phyloP scores from a whole-genome alignment of 805 yeast genomes.

The Kodamaea kaohsiungensis region DNA sequence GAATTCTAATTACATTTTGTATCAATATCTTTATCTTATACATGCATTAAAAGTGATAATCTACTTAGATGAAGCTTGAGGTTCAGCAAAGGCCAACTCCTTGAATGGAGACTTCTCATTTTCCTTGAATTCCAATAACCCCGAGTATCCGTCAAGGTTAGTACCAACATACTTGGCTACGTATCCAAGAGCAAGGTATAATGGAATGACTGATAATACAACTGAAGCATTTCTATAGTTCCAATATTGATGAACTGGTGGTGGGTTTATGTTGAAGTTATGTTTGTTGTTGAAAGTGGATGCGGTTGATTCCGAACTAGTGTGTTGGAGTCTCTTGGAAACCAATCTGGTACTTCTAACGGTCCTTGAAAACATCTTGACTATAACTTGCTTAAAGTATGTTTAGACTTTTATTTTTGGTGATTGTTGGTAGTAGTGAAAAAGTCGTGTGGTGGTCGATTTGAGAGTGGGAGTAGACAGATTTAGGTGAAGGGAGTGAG shows the following conservation, averaged over 20 bases:
- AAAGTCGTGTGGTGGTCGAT: neutral
- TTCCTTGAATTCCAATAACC: conserved; percentile 35
- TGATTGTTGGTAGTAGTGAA: conserved; percentile 8
- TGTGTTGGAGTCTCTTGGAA: conserved; percentile 31
- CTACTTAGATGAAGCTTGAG: conserved; percentile 25
- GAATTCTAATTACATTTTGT: neutral
- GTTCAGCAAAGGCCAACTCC: conserved; percentile 37
- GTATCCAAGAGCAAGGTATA: conserved; percentile 36
- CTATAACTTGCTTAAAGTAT: conserved; percentile 1
- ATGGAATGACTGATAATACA: conserved; percentile 39
- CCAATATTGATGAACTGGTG: conserved; percentile 49
- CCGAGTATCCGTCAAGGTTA: conserved; percentile 30
- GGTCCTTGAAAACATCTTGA: conserved; percentile 30
- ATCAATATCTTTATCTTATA: neutral
- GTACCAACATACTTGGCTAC: conserved; percentile 32
- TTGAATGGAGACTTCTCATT: conserved; percentile 41
- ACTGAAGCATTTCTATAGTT: conserved; percentile 37
- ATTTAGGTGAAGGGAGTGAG: neutral
- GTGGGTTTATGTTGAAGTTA: conserved; percentile 44
- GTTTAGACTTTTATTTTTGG: conserved; percentile 4
- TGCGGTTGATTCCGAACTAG: conserved; percentile 20
- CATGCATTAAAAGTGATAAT: neutral
- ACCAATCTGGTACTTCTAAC: conserved; percentile 22
- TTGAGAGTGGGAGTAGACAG: neutral
- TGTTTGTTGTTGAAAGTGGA: conserved; percentile 43